A percentile compares a stretch with the other conserved stretches of the same genome.
Conservation (phyloP, 169 alveolate species). For the Eimeria acervulina region DNA sequence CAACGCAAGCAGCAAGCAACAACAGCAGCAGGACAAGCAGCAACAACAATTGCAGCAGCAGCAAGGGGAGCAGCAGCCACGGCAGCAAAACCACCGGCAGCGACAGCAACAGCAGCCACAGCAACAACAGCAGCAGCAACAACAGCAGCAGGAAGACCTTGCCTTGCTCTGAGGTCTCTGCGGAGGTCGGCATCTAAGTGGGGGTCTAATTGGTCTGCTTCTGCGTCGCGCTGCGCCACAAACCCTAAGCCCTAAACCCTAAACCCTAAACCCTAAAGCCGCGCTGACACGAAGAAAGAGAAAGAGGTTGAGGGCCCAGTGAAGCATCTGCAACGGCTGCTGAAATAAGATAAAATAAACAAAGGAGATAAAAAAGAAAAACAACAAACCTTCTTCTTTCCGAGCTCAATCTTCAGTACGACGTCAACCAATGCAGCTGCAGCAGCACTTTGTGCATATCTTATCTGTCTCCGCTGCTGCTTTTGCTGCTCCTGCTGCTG, state of each 20-base stretch:
- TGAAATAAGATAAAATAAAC: too few relatives aligned
- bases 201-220: not conserved
- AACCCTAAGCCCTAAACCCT: constrained; percentile 37
- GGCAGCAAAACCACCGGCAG: not conserved
- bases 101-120: not conserved
- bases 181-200: constrained; percentile 22
- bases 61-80: not conserved
- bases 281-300: not conserved
- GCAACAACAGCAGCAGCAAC: constrained; percentile 1
- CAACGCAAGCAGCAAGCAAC: not conserved
- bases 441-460: constrained; percentile 39
- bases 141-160: not conserved
- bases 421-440: constrained; percentile 54
- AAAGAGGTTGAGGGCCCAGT: not conserved
- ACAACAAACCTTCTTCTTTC: not conserved
- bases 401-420: not conserved
- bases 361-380: not conserved
- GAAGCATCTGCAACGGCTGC: too few relatives aligned
- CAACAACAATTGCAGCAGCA: not conserved
- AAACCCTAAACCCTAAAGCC: not conserved
- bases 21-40: not conserved
- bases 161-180: constrained; percentile 50
- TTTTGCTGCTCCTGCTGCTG: not conserved
- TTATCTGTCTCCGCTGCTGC: not conserved
- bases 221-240: constrained; percentile 40